Evolutionary conservation across 805 yeast genomes (phyloP).

Genomic region (Spathaspora sp.): DNA sequence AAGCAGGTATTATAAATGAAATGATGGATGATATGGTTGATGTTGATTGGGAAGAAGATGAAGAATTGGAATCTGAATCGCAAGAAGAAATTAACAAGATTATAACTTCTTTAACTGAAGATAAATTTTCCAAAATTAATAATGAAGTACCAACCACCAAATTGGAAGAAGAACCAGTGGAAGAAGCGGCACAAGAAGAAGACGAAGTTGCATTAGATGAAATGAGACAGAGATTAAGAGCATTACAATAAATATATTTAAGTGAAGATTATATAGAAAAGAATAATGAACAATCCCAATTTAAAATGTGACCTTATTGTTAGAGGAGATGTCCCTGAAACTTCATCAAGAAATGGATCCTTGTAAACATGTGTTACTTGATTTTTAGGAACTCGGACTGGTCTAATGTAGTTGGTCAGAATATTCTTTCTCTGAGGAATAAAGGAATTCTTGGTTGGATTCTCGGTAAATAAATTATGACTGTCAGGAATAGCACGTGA

Average conservation of each 20-base stretch:
- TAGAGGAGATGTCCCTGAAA: background rate
- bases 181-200: slow-evolving; percentile 25
- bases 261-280: slow-evolving; percentile 5
- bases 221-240: slow-evolving; percentile 86
- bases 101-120: slow-evolving; percentile 36
- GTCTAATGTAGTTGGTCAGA: background rate
- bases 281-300: background rate
- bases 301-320: background rate
- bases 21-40: slow-evolving; percentile 93
- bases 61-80: slow-evolving; percentile 62
- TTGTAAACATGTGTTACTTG: background rate
- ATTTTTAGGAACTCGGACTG: background rate
- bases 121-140: slow-evolving; percentile 33
- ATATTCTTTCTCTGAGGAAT: background rate
- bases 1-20: slow-evolving; percentile 83
- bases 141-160: slow-evolving; percentile 28
- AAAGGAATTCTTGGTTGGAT: background rate
- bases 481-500: slow-evolving; percentile 3
- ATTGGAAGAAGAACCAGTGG: slow-evolving; percentile 15
- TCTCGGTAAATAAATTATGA: slow-evolving; percentile 2
- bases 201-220: slow-evolving; percentile 74
- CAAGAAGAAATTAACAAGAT: slow-evolving; percentile 66
- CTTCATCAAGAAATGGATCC: background rate
- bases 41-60: slow-evolving; percentile 59
- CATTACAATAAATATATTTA: slow-evolving; percentile 55